Conservation (phyloP, 345 rosid genomes). For the Populus pruinosa region DNA sequence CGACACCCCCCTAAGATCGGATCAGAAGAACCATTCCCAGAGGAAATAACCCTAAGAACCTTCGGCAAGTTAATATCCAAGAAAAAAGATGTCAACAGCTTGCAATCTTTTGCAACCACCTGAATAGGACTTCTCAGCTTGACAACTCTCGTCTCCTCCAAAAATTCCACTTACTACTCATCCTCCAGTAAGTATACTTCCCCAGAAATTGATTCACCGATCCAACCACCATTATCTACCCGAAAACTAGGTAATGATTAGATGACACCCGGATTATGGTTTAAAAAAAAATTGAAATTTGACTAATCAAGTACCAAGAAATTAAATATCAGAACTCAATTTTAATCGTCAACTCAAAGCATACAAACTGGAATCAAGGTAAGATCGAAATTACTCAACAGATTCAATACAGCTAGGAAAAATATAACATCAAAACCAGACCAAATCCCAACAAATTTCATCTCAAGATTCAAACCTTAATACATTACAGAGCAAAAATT, state of each 20-base stretch:
- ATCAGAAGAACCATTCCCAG: no score
- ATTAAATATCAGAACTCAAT: not conserved
- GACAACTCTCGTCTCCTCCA: no score
- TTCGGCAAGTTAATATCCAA: no score
- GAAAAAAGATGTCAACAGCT: no score
- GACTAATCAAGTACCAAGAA: not conserved
- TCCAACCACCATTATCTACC: not conserved
- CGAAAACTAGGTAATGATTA: not conserved
- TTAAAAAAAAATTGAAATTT: not conserved
- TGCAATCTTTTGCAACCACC: no score
- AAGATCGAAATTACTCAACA: not conserved
- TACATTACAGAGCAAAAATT: not conserved
- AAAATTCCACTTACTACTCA: no score
- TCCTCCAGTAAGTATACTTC: no score
- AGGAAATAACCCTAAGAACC: no score
- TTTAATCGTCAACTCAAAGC: not conserved
- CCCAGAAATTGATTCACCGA: not conserved
- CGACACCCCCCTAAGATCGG: no score
- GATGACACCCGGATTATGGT: not conserved
- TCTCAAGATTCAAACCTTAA: not conserved
- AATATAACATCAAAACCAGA: not conserved
- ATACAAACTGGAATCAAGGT: not conserved
- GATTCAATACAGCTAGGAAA: not conserved
- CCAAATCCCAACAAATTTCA: not conserved
- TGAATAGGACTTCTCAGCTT: no score